phyloP scores from a whole-genome alignment of 768 basidiomycete genomes.

The Tricholomella constricta region DNA sequence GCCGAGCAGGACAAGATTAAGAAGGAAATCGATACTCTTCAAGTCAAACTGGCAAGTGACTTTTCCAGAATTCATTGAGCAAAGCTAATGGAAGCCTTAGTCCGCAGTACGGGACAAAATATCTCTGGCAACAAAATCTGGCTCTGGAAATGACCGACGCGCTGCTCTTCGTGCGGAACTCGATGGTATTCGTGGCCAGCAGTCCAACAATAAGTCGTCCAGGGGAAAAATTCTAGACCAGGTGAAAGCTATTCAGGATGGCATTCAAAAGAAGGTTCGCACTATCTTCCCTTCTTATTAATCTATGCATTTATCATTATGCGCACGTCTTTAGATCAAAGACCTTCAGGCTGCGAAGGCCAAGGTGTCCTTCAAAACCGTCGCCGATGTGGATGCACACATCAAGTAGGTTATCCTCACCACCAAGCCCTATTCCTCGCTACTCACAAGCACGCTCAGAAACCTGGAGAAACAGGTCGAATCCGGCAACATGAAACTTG shows the following conservation, averaged over 20 bases:
- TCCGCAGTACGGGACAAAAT: constrained; percentile 77
- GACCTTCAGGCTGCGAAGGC: constrained; percentile 80
- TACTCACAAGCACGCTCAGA: constrained; percentile 40
- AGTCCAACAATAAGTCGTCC: constrained; percentile 73
- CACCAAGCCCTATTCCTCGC: not conserved
- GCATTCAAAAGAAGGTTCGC: constrained; percentile 76
- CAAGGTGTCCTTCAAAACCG: constrained; percentile 79
- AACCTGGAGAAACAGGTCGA: constrained; percentile 89
- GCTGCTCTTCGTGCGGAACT: constrained; percentile 77
- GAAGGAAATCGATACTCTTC: constrained; percentile 80
- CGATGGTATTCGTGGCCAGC: constrained; percentile 74
- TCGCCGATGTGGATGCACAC: constrained; percentile 84
- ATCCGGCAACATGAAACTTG: constrained; percentile 87
- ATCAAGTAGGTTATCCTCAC: constrained; percentile 62
- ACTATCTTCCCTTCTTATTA: not conserved
- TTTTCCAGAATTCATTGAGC: constrained; percentile 3
- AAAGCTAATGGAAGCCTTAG: constrained; percentile 39
- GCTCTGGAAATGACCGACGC: constrained; percentile 70
- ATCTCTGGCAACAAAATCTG: constrained; percentile 56
- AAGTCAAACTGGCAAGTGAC: constrained; percentile 75
- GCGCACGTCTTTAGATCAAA: constrained; percentile 58
- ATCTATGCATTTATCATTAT: constrained; percentile 6
- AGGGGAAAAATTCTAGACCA: constrained; percentile 76
- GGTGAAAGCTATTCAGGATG: constrained; percentile 77
- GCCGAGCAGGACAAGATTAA: constrained; percentile 83